Conservation (phyloP, 2,329 filamentous ascomycete species). For the Penicillium sp. region DNA sequence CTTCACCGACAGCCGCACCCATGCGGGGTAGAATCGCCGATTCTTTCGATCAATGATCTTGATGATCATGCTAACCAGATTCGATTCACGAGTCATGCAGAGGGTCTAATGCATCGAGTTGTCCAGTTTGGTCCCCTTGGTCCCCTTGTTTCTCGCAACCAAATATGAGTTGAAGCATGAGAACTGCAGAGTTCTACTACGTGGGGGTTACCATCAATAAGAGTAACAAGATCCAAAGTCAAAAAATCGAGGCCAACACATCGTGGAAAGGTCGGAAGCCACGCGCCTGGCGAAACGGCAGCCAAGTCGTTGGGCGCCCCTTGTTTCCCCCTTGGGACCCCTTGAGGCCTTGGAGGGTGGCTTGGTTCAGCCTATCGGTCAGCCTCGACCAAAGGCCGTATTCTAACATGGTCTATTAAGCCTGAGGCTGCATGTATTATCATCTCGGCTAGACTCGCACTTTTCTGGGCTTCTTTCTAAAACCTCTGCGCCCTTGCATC, state of each 20-base stretch:
- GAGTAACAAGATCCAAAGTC: too few relatives aligned
- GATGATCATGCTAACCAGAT: too few relatives aligned
- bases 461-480: background rate
- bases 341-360: background rate
- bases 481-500: conserved; percentile 1
- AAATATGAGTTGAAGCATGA: too few relatives aligned
- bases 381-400: background rate
- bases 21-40: conserved; percentile 6
- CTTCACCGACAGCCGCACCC: conserved; percentile 13
- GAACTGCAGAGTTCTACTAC: too few relatives aligned
- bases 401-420: background rate
- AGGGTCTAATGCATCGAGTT: too few relatives aligned
- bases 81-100: too few relatives aligned
- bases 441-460: background rate
- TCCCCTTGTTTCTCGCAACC: too few relatives aligned
- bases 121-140: too few relatives aligned
- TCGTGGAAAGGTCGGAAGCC: background rate
- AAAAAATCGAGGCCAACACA: background rate
- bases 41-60: background rate
- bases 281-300: background rate
- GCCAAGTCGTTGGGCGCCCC: background rate
- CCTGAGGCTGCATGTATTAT: background rate
- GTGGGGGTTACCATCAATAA: too few relatives aligned
- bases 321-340: background rate
- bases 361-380: background rate